Evolutionary conservation across 345 rosid genomes (phyloP), one percentile per base, ranked within the genome.

Genomic region (Hibiscus tridactylites): DNA sequence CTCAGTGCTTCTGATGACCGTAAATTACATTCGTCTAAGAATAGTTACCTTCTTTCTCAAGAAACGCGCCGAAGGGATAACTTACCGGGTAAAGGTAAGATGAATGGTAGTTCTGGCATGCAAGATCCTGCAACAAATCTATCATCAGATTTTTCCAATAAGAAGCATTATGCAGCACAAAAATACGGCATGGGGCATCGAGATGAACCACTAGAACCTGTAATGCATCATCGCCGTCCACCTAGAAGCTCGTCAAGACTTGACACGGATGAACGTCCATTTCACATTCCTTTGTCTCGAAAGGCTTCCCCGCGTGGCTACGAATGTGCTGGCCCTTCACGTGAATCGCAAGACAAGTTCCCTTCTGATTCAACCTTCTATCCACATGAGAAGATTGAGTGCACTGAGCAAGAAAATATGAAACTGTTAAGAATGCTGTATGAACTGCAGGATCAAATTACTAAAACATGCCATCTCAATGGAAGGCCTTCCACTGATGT

Each of bases 401-500:
- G 83, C 70, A 39, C 66, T 39, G 88, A 83, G 31, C 81, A 78
- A 33, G 90, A 85, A 65, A 85, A 75, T 80, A 62, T 82, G 76
- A 78, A 77, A 64, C 82, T 89, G 74, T 74, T 87, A 73, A 83
- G 76, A 74, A 80, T 87, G 86, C 77, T 84, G 42, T 63, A 67
- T 65, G 94, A 89, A 72, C 81, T 87, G 74, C 87, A 85, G 77
- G 88, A 84, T 73, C 86, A 81, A 73, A 82, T 87, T 56, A 79
- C 73, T 68, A 81, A 73, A 64, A 49, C 85, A 9, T 60, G 79
- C 70, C 33, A 70, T 71, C 60, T 81, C 8, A 77, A 65, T 28
- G 78, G 73, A 71, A 72, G 74, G 78, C 49, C 39, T 60, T 31
- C 82, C 31, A 21, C 76, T 59, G 79, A 82, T n/a, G 68, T 56